These are phyloP conservation scores for Styphnolobium japonicum DNA, from an alignment of 306 rosid genomes.

Conservation along the genomic window DNA sequence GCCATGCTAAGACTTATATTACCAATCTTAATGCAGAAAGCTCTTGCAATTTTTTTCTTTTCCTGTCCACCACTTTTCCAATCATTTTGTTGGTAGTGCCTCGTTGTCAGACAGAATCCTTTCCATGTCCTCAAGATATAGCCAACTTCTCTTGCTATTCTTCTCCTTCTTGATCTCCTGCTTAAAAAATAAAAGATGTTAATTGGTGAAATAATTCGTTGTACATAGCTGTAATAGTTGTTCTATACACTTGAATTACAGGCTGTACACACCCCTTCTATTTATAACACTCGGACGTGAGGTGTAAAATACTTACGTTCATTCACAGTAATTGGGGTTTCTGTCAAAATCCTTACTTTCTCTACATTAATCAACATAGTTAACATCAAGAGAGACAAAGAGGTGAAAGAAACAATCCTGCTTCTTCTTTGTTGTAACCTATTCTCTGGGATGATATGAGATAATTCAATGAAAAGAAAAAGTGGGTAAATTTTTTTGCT, in stretches of 20 bases:
- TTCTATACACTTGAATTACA: not conserved
- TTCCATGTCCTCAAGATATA: slow-evolving; percentile 64
- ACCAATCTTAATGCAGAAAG: not conserved
- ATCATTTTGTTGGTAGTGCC: slow-evolving; percentile 53
- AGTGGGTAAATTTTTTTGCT: not conserved
- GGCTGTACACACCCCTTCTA: not conserved
- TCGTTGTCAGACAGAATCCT: slow-evolving; percentile 55
- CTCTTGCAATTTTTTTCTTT: not conserved
- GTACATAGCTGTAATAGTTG: not conserved
- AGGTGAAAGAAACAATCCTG: not conserved
- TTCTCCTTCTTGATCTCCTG: slow-evolving; percentile 73
- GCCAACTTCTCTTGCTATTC: slow-evolving; percentile 59
- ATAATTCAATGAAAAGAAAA: not conserved
- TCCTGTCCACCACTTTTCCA: slow-evolving; percentile 7
- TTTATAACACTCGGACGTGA: not conserved
- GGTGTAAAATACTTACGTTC: not conserved
- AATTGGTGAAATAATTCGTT: not conserved
- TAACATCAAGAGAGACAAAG: not conserved
- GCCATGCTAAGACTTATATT: not conserved
- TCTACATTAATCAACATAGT: not conserved
- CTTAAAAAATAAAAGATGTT: slow-evolving; percentile 5
- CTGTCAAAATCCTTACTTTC: not conserved
- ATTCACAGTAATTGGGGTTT: not conserved
- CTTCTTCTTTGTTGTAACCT: not conserved
- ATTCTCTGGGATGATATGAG: not conserved